These are phyloP conservation scores for Aphanomyces euteiches DNA, from an alignment of 352 stramenopile species.

Conservation along the genomic window DNA sequence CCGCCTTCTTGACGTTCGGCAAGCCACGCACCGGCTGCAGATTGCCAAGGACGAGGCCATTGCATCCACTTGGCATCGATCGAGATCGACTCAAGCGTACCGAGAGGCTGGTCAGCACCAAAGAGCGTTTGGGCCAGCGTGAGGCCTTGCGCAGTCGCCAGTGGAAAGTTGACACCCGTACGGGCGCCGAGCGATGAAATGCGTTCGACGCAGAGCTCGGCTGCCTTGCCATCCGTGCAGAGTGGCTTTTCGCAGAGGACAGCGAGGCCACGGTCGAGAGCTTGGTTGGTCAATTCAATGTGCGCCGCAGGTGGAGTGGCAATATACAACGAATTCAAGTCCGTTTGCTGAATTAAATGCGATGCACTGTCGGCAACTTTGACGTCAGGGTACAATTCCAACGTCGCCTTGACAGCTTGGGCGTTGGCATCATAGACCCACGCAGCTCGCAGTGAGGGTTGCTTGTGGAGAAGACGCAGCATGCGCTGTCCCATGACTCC, in stretches of 20 bases:
- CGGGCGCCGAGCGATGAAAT: background rate
- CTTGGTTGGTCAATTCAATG: slow-evolving; percentile 10
- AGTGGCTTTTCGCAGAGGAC: slow-evolving; percentile 8
- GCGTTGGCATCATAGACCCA: slow-evolving; percentile 1
- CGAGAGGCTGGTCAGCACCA: slow-evolving; percentile 1
- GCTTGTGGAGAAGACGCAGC: slow-evolving; percentile 11
- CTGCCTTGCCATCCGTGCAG: background rate
- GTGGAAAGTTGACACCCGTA: slow-evolving; percentile 14
- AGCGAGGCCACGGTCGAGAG: background rate
- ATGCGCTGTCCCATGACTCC: slow-evolving; percentile 14
- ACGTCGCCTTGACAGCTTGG: background rate
- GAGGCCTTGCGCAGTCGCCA: slow-evolving; percentile 12
- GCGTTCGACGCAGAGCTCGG: background rate
- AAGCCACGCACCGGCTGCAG: background rate
- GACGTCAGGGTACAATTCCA: slow-evolving; percentile 6
- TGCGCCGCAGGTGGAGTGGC: background rate
- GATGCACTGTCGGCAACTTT: background rate
- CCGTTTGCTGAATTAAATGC: background rate
- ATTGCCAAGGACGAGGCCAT: slow-evolving; percentile 9
- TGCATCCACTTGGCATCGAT: background rate
- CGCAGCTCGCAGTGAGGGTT: background rate
- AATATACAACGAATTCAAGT: slow-evolving; percentile 6
- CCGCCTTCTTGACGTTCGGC: slow-evolving; percentile 8
- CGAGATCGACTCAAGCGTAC: background rate
- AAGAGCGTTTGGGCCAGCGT: slow-evolving; percentile 1